Base-by-base conservation (phyloP, 176 grass and related monocot genomes). In the Bromus sterilis region DNA sequence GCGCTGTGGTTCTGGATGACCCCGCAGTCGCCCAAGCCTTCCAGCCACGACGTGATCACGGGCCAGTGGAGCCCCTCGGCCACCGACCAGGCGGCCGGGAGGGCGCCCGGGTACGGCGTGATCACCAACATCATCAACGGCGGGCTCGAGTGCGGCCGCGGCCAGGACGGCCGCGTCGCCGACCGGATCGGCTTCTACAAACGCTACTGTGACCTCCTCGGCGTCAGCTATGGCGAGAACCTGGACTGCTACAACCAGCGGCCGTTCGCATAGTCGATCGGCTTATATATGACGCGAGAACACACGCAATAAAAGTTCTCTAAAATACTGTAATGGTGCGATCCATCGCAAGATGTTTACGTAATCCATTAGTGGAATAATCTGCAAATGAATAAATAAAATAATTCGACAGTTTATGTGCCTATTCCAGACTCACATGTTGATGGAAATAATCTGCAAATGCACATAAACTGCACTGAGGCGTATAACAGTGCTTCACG, bases 81-180 rank as follows among this genome's bases (percentile, higher is more conserved):
- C 5, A 44, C 42, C 8, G 89, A 91, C 46, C 2, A 7, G 42
- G 25, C 64, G 4, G 89, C 88, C 0, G 70, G 79, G 7, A 66
- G 89, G 59, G 4, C 21, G 48, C 62, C 86, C 0, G 92, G 92
- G 1, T 94, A 84, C 34, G 92, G 92, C 1, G 41, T 78, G 3
- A 84, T 83, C 89, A 94, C 86, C 28, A 88, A 94, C 85, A 88
- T 94, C 77, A 91, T 94, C 56, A 94, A 94, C 59, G 82, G 91
- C 32, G 88, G 88, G 1, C 0, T 75, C 6, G 92, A 91, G 86
- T 94, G 92, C 69, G 78, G 85, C 6, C 44, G 23, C 0, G 74
- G 85, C 11, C 4, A 18, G 4, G 73, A 87, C 11, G 18, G 0
- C 24, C 31, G 29, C 0, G 86, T 78, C 8, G 51, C 34, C 0